Evolutionary conservation across 176 grass and related monocot genomes (phyloP).

Genomic region (Neostapfia colusana): DNA sequence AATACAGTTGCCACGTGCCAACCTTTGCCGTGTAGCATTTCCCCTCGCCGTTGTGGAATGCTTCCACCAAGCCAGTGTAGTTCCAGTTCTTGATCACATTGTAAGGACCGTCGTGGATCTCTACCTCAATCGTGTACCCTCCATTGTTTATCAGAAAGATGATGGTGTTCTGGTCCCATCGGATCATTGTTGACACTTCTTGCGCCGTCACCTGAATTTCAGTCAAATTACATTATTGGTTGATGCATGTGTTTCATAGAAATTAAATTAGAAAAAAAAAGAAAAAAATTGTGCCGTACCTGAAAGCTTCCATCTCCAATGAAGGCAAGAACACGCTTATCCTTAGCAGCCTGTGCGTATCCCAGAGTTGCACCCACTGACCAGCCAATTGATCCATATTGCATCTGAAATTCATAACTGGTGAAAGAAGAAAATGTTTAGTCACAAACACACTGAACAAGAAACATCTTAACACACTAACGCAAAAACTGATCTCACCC

Average conservation of each 20-base stretch:
- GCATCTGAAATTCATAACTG: constrained; percentile 70
- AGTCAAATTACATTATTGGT: not conserved
- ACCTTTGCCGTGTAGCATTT: constrained; percentile 59
- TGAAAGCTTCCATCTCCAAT: constrained; percentile 69
- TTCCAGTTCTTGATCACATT: constrained; percentile 67
- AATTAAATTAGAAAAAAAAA: not conserved
- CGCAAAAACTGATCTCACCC: not conserved
- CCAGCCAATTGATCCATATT: constrained; percentile 63
- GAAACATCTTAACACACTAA: not conserved
- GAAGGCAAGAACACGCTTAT: constrained; percentile 58
- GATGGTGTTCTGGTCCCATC: constrained; percentile 50
- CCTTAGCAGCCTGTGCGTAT: constrained; percentile 54
- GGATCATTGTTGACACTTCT: constrained; percentile 61
- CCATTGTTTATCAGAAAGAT: constrained; percentile 70
- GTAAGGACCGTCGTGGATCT: constrained; percentile 63
- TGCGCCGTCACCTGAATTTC: constrained; percentile 47
- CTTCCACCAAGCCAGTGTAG: constrained; percentile 51
- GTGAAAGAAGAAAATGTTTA: not conserved
- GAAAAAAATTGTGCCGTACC: constrained; percentile 11
- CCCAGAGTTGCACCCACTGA: constrained; percentile 55
- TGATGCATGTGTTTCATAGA: not conserved
- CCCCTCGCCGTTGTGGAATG: constrained; percentile 57
- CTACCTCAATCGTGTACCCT: constrained; percentile 63
- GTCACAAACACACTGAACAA: not conserved
- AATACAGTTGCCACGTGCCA: not conserved